A percentile compares a stretch with the other conserved stretches of the same genome.
phyloP scores from a whole-genome alignment of 305 asterid species.

The Galium porrigens region DNA sequence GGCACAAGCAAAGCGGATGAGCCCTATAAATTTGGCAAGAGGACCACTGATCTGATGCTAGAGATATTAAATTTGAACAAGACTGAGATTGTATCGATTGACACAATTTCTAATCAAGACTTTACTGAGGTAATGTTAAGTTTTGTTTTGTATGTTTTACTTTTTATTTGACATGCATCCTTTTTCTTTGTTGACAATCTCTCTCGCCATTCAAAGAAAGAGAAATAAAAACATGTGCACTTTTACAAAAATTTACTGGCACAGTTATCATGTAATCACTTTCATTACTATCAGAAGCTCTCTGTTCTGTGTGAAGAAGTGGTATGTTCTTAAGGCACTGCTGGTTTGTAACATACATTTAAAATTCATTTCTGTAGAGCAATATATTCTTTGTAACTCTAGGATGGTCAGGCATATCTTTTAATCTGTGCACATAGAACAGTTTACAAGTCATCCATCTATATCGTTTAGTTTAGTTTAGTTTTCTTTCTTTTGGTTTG shows the following conservation, averaged over 20 bases:
- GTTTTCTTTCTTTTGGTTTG: background rate
- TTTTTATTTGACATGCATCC: background rate
- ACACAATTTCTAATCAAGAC: constrained; percentile 89
- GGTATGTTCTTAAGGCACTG: background rate
- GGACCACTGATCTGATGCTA: constrained; percentile 58
- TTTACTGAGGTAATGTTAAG: constrained; percentile 66
- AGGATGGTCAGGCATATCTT: background rate
- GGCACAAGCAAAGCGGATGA: constrained; percentile 75
- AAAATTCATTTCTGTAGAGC: background rate
- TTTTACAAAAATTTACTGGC: background rate
- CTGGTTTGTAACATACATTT: background rate
- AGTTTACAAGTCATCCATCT: background rate
- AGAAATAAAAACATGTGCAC: background rate
- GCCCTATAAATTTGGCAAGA: constrained; percentile 86
- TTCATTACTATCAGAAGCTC: background rate
- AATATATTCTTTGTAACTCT: background rate
- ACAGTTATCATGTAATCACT: background rate
- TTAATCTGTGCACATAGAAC: background rate
- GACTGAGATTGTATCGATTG: constrained; percentile 75
- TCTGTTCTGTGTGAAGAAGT: background rate
- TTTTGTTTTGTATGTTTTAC: background rate
- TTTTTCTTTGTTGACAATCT: background rate
- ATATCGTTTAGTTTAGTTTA: background rate
- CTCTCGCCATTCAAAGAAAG: background rate
- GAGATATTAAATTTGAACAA: constrained; percentile 86